Percentiles rank a stretch among this genome's conserved stretches.
Evolutionary conservation across 1,284 basidiomycete genomes (phyloP).

Genomic region (Microbotryum silenes-acaulis): DNA sequence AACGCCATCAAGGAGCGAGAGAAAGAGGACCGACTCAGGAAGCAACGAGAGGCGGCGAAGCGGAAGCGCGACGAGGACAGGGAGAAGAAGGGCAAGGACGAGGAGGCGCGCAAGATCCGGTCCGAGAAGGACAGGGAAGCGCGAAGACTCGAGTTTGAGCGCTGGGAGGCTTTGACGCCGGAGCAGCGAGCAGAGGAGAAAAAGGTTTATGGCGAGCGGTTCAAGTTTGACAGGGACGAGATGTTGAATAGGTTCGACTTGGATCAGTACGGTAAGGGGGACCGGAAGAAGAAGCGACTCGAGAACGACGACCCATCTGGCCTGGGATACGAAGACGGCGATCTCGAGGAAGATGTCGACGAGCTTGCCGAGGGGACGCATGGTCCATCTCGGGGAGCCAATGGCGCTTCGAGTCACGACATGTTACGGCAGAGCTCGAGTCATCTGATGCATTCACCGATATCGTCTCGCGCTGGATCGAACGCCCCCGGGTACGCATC

Average conservation of each 20-base stretch:
- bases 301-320: neutral
- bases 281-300: constrained; percentile 1
- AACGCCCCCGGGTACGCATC: constrained; percentile 17
- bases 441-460: constrained; percentile 3
- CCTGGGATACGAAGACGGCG: neutral
- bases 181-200: constrained; percentile 30
- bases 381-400: neutral
- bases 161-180: constrained; percentile 20
- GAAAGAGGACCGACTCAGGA: constrained; percentile 26
- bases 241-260: constrained; percentile 11
- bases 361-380: constrained; percentile 12
- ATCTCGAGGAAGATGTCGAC: constrained; percentile 17
- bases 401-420: constrained; percentile 1
- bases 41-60: constrained; percentile 28
- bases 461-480: constrained; percentile 2
- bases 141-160: constrained; percentile 24
- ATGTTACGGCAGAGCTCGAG: neutral
- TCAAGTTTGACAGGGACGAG: too few relatives aligned
- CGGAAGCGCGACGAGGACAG: constrained; percentile 25
- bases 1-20: constrained; percentile 14
- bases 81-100: constrained; percentile 25
- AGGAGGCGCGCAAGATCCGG: constrained; percentile 14
- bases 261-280: too few relatives aligned
- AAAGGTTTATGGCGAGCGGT: constrained; percentile 9
- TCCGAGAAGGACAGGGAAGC: constrained; percentile 24